Evolutionary conservation across 306 rosid genomes (phyloP).

Genomic region (Quercus alba): DNA sequence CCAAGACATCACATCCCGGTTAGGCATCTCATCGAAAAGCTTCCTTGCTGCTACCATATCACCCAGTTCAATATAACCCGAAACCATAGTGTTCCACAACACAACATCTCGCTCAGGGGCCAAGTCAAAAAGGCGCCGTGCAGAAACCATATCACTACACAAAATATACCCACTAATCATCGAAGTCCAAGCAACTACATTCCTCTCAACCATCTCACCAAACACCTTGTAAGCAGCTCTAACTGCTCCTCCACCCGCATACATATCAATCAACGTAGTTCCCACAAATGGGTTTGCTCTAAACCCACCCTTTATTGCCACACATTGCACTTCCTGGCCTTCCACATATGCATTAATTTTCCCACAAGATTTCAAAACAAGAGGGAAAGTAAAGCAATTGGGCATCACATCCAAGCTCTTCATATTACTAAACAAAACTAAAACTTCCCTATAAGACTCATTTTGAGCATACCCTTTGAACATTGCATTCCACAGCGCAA

Average conservation of each 20-base stretch:
- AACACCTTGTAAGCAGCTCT: slow-evolving; percentile 62
- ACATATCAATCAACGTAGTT: slow-evolving; percentile 62
- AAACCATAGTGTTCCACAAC: too few species aligned
- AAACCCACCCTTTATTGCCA: slow-evolving; percentile 45
- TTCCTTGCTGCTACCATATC: too few species aligned
- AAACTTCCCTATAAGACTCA: too few species aligned
- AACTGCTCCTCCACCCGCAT: slow-evolving; percentile 35
- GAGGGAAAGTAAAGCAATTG: slow-evolving; percentile 62
- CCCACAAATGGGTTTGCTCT: slow-evolving; percentile 49
- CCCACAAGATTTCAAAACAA: slow-evolving; percentile 60
- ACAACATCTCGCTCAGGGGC: slow-evolving; percentile 61
- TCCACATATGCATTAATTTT: slow-evolving; percentile 37
- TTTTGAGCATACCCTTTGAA: too few species aligned
- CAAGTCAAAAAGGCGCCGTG: slow-evolving; percentile 50
- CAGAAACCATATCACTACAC: slow-evolving; percentile 50
- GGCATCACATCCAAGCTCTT: slow-evolving; percentile 10
- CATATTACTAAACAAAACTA: too few species aligned
- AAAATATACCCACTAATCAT: slow-evolving; percentile 51
- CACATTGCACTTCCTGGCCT: slow-evolving; percentile 67
- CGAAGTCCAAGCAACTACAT: slow-evolving; percentile 76
- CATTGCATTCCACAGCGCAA: too few species aligned
- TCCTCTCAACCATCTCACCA: slow-evolving; percentile 57
- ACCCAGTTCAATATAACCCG: too few species aligned
- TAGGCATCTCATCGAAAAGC: too few species aligned
- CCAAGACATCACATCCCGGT: too few species aligned